phyloP scores from a whole-genome alignment of 768 basidiomycete species.

The Psilocybe cyanescens region DNA sequence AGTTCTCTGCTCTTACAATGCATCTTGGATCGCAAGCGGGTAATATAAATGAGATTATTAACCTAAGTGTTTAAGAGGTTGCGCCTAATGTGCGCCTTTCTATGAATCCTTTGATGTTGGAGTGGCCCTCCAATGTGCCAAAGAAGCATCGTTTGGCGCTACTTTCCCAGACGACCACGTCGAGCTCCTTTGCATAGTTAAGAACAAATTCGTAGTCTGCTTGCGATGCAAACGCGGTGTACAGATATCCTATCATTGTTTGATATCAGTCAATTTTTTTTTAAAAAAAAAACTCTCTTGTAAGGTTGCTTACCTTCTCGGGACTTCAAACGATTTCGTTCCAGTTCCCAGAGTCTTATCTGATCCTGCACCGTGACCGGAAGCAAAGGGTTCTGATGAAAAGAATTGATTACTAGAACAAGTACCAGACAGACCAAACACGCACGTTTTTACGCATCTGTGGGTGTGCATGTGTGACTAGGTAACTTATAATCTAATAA shows the following conservation, averaged over 20 bases:
- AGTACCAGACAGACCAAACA: not conserved
- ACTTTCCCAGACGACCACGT: constrained; percentile 82
- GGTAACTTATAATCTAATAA: constrained; percentile 90
- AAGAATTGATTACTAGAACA: constrained; percentile 7
- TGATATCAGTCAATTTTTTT: constrained; percentile 25
- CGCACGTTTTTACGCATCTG: constrained; percentile 95
- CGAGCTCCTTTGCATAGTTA: constrained; percentile 82
- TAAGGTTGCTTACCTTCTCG: constrained; percentile 68
- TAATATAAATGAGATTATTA: constrained; percentile 16
- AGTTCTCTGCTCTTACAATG: too few relatives aligned
- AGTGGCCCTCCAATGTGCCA: not conserved
- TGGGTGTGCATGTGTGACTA: constrained; percentile 93
- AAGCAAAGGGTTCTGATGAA: constrained; percentile 79
- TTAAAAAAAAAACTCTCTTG: constrained; percentile 5
- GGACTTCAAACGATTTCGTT: constrained; percentile 88
- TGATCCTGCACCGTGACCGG: constrained; percentile 99
- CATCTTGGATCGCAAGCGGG: not conserved
- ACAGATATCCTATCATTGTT: constrained; percentile 71
- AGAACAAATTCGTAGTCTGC: constrained; percentile 88
- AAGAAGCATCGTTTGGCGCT: constrained; percentile 55
- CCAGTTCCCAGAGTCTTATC: constrained; percentile 76
- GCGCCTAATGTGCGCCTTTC: constrained; percentile 49
- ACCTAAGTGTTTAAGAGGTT: constrained; percentile 24
- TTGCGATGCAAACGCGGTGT: constrained; percentile 84
- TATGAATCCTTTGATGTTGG: not conserved